Base-by-base conservation (phyloP, 768 basidiomycete genomes). In the Sarcodon aspratus region DNA sequence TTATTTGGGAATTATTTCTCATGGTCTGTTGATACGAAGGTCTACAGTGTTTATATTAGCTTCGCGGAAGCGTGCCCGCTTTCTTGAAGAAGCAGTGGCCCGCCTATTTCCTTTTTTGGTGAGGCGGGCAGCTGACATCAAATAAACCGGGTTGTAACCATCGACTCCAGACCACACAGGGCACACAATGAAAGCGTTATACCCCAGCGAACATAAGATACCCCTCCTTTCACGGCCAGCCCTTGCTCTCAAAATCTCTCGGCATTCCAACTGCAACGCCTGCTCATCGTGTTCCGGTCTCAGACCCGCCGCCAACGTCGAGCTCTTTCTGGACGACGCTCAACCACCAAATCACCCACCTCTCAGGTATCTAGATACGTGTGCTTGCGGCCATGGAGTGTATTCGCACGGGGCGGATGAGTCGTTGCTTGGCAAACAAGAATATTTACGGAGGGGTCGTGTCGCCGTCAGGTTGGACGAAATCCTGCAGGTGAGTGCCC, bases 381-480 rank as follows among this genome's bases (percentile, higher is more conserved):
- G 89, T 56, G 68, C 66, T 13, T 90, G 89, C 60, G 80, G 83
- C 0, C 89, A 91, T 62, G 69, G 68, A 44, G 74, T 77, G 31
- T 63, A 60, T 36, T 72, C 77, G 21, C 86, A 89, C 56, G 79
- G 82, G n/a, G 82, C 85, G 32, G 72, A 82, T 57, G 71, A 76
- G 54, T 57, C 65, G 9, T 64, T 65, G 45, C 62, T 85, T 33
- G 80, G 78, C 50, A 70, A 68, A 45, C 72, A 74, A 44, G 84
- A 90, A 64, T 82, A 83, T 62, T 63, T 67, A n/a, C 75, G 92
- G 36, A 74, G 86, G 61, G 78, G 73, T 38, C 80, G 79, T 49
- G 77, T 87, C 9, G 90, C 88, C 3, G 76, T 82, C 46, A 76
- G 85, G 50, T 73, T 93, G 47, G 92, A 94, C 59, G 87, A 91